These are phyloP conservation scores for Arachnopeziza araneosa DNA, from an alignment of 2,329 filamentous ascomycete genomes.

Conservation along the genomic window DNA sequence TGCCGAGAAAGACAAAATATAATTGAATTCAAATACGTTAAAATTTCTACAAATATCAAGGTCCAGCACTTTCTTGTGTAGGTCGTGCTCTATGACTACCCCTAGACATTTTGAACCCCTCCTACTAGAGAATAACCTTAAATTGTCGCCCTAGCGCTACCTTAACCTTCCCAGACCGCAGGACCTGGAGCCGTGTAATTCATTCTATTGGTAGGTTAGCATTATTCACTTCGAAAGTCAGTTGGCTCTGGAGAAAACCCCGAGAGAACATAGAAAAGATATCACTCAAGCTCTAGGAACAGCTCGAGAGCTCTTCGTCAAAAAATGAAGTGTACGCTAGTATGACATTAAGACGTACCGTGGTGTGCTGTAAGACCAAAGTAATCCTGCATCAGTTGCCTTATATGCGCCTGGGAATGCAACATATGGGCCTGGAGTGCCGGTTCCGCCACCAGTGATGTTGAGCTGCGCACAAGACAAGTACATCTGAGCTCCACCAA, in stretches of 20 bases:
- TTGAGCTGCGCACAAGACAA: constrained; percentile 38
- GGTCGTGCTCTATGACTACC: no score
- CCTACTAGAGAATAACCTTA: no score
- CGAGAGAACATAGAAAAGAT: no score
- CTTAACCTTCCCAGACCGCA: constrained; percentile 20
- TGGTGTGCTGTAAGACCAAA: not conserved
- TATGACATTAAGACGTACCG: no score
- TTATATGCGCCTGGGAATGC: constrained; percentile 34
- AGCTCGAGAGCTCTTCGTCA: constrained; percentile 10
- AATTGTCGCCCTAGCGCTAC: not conserved
- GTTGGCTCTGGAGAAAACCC: constrained; percentile 15
- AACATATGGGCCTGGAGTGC: constrained; percentile 31
- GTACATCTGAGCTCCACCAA: constrained; percentile 24
- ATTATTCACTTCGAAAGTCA: constrained; percentile 21
- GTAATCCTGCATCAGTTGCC: constrained; percentile 32
- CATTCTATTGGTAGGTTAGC: constrained; percentile 10
- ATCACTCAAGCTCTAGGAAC: constrained; percentile 24
- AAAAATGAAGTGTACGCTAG: no score
- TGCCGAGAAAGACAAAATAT: no score
- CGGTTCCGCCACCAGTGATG: constrained; percentile 37
- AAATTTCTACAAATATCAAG: no score
- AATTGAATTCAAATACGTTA: no score
- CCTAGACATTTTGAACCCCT: no score
- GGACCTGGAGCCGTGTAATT: constrained; percentile 23
- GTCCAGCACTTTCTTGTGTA: no score